Percentiles rank a stretch among this genome's conserved stretches.
These are phyloP conservation scores for Eurotiales sp. DNA, from an alignment of 2,329 filamentous ascomycete species.

Conservation along the genomic window DNA sequence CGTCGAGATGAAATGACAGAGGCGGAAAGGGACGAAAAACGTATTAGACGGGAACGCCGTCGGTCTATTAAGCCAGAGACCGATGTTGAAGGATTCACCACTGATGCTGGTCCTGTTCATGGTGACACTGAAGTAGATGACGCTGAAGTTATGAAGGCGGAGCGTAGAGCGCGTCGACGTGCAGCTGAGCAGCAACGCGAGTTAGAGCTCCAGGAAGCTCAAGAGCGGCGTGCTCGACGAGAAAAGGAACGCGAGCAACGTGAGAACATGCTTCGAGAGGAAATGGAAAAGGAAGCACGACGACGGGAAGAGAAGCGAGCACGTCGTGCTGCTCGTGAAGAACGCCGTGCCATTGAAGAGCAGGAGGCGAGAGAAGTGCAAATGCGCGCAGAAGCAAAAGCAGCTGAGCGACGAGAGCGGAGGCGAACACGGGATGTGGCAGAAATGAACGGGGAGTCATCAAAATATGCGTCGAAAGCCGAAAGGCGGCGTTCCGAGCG, in stretches of 20 bases:
- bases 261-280: slow-evolving; percentile 33
- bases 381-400: slow-evolving; percentile 32
- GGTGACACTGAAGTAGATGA: slow-evolving; percentile 41
- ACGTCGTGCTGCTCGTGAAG: slow-evolving; percentile 32
- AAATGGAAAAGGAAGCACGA: slow-evolving; percentile 33
- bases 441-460: slow-evolving; percentile 23
- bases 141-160: slow-evolving; percentile 58
- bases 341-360: slow-evolving; percentile 28
- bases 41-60: slow-evolving; percentile 31
- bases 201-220: slow-evolving; percentile 29
- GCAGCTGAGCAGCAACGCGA: slow-evolving; percentile 34
- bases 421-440: slow-evolving; percentile 32
- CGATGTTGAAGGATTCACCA: slow-evolving; percentile 46
- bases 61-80: slow-evolving; percentile 46
- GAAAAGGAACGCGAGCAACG: slow-evolving; percentile 47
- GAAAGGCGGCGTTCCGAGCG: slow-evolving; percentile 31
- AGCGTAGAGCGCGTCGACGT: slow-evolving; percentile 54
- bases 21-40: slow-evolving; percentile 33
- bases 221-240: slow-evolving; percentile 46
- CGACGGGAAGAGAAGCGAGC: slow-evolving; percentile 30
- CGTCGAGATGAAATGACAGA: slow-evolving; percentile 36
- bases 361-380: slow-evolving; percentile 27
- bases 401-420: slow-evolving; percentile 39
- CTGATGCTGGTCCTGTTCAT: slow-evolving; percentile 39
- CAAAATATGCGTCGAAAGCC: slow-evolving; percentile 26